Base-by-base conservation (phyloP, 352 stramenopile genomes). In the Thraustochytrium sp. region DNA sequence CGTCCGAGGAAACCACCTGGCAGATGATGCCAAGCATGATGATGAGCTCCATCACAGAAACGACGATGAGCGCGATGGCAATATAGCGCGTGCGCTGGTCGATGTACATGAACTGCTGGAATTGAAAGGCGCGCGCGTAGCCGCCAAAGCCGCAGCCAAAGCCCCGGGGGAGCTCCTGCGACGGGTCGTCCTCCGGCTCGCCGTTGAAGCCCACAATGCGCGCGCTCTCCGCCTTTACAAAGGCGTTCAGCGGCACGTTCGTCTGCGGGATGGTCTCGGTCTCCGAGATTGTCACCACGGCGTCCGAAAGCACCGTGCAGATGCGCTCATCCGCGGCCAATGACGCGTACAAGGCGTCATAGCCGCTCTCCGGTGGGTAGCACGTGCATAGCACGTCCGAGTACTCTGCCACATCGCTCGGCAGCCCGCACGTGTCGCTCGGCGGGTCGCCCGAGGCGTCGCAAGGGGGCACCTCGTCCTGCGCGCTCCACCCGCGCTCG, bases 111-210 rank as follows among this genome's bases (percentile, higher is more conserved):
- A 80, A 80, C 49, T 80, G 68, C 68, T 55, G 31, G 18, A 34
- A 80, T 34, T 80, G 68, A 53, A 80, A 80, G 46, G 68, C 68
- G 9, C 26, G 18, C 21, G 68, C 68, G 49, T 72, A 80, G 51
- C 68, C 68, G 34, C 68, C 68, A 51, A 80, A 80, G 48, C 68
- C 68, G 31, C 68, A 80, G 23, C 68, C 68, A 44, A 75, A 80
- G 42, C 68, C 68, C 36, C 38, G 26, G 18, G 68, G 68, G 5
- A 26, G 21, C 34, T 1, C 42, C 23, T n/a, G n/a, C 13, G 68
- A 44, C 23, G 23, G 8, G 51, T 55, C 46, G 44, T 80, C 68
- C 9, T 80, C 46, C 18, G 68, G 44, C 23, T 13, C n/a, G 5
- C 68, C 68, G 68, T 80, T 80, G 68, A 46, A 63, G 16, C 68